These are phyloP conservation scores for Fusarium nisikadoi DNA, from an alignment of 2,329 filamentous ascomycete species.

Conservation along the genomic window DNA sequence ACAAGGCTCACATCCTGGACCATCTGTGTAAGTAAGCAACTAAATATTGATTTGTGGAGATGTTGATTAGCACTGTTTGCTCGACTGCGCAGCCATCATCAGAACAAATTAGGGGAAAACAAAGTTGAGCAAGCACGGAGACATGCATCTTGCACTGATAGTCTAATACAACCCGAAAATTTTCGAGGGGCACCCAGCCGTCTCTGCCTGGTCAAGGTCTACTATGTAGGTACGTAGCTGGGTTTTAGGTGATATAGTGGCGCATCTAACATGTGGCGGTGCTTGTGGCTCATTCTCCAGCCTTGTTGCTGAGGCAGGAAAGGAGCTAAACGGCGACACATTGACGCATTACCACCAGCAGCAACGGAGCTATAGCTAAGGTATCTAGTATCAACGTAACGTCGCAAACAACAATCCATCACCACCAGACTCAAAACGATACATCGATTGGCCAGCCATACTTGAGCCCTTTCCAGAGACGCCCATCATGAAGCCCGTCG, in stretches of 20 bases:
- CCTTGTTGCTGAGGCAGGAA: conserved; percentile 46
- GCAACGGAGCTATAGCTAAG: conserved; percentile 25
- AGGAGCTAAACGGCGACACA: conserved; percentile 33
- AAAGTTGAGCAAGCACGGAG: not conserved
- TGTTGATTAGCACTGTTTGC: not conserved
- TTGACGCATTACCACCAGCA: conserved; percentile 35
- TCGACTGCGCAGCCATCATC: not conserved
- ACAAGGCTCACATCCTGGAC: not conserved
- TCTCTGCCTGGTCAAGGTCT: not conserved
- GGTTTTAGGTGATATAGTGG: not conserved
- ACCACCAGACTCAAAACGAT: not conserved
- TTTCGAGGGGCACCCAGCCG: not conserved
- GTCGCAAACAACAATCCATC: conserved; percentile 20
- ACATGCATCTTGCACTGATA: not conserved
- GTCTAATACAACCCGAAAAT: not conserved
- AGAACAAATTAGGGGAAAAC: not conserved
- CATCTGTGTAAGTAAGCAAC: conserved; percentile 1
- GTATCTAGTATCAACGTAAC: conserved; percentile 33
- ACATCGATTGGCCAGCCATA: not conserved
- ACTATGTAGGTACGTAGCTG: not conserved
- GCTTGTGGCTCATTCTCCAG: conserved; percentile 31
- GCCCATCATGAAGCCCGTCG: conserved; percentile 88
- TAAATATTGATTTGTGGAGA: not conserved
- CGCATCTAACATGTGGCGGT: conserved; percentile 15
- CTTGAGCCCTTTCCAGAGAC: not conserved